Evolutionary conservation across 345 rosid genomes (phyloP).

Genomic region (Stellera chamaejasme): DNA sequence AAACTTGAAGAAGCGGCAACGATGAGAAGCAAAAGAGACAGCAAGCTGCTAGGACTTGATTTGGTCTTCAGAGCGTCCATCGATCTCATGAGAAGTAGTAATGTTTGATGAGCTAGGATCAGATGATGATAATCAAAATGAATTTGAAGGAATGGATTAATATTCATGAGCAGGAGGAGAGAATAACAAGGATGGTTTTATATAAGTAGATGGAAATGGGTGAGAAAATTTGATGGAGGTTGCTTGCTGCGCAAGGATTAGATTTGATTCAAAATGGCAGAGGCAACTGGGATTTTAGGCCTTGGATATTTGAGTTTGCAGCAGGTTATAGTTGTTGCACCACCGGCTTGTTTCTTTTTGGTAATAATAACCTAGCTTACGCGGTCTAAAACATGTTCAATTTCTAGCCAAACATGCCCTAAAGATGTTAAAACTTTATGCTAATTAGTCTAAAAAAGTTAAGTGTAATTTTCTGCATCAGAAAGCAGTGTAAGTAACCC

Average conservation of each 20-base stretch:
- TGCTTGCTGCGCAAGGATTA: constrained; percentile 51
- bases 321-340: constrained; percentile 42
- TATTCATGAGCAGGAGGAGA: too few species aligned
- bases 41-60: constrained; percentile 14
- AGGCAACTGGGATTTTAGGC: constrained; percentile 24
- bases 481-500: constrained; percentile 1
- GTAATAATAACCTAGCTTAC: background rate
- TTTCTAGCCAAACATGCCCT: constrained; percentile 5
- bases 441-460: background rate
- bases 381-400: constrained; percentile 14
- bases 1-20: constrained; percentile 26
- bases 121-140: too few species aligned
- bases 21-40: constrained; percentile 30
- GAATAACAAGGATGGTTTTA: background rate
- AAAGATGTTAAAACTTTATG: too few species aligned
- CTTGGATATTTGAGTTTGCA: background rate
- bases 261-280: constrained; percentile 25
- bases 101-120: too few species aligned
- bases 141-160: too few species aligned
- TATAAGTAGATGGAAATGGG: background rate
- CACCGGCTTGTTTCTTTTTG: constrained; percentile 5
- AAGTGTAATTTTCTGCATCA: too few species aligned
- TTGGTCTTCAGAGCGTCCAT: constrained; percentile 13
- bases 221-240: constrained; percentile 10
- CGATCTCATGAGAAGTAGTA: background rate